Evolutionary conservation across 805 yeast species (phyloP).

Genomic region (Schizosaccharomyces osmophilus): DNA sequence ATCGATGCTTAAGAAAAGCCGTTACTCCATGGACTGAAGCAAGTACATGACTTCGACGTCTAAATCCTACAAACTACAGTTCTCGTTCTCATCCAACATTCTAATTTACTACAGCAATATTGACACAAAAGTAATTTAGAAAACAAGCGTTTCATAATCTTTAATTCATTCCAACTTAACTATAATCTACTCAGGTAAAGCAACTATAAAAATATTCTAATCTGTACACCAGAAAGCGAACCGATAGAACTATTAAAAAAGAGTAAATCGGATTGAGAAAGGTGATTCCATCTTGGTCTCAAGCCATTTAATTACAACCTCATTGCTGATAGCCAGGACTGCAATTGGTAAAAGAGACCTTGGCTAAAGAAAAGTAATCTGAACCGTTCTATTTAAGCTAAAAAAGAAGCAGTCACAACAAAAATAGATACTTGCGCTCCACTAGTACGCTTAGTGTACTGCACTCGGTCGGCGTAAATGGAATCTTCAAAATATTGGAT

Average conservation of each 20-base stretch:
- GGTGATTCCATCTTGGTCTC: not conserved
- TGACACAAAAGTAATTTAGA: no score
- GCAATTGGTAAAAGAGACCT: conserved; percentile 2
- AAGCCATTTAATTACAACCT: conserved; percentile 2
- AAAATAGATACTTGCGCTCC: not conserved
- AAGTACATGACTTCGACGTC: no score
- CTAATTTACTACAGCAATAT: no score
- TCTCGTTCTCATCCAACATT: no score
- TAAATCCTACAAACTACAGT: no score
- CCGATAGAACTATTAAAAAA: not conserved
- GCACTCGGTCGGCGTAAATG: not conserved
- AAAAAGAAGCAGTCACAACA: not conserved
- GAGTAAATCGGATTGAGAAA: not conserved
- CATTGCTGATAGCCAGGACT: not conserved
- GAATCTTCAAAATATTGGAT: no score
- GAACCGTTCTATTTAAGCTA: not conserved
- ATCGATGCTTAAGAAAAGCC: no score
- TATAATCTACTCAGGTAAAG: no score
- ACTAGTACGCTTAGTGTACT: not conserved
- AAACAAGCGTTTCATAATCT: no score
- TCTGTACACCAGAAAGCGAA: not conserved
- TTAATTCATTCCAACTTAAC: no score
- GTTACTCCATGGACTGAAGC: no score
- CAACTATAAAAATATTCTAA: no score
- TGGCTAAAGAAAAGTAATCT: not conserved